phyloP scores from a whole-genome alignment of 306 rosid species.

The Pterocarpus macrocarpus region DNA sequence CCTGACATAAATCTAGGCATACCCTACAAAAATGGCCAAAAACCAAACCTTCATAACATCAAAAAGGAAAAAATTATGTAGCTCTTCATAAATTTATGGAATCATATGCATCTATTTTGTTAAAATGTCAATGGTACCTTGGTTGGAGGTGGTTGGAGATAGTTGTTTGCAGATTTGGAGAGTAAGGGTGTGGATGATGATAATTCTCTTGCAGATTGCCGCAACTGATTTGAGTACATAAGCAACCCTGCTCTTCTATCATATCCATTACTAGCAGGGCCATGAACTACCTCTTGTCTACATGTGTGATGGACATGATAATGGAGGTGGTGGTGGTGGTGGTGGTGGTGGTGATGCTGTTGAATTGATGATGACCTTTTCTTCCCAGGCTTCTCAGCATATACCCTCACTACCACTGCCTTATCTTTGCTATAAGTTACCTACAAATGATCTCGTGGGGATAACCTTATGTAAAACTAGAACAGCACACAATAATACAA shows the following conservation, averaged over 20 bases:
- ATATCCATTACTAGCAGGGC: constrained; percentile 47
- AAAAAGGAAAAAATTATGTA: not conserved
- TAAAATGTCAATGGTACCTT: constrained; percentile 33
- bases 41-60: not conserved
- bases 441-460: constrained; percentile 45
- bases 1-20: not conserved
- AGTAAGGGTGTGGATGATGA: constrained; percentile 48
- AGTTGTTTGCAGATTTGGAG: constrained; percentile 32
- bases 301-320: constrained; percentile 53
- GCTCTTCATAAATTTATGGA: not conserved
- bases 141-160: constrained; percentile 42
- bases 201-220: constrained; percentile 57
- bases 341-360: constrained; percentile 29
- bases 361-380: constrained; percentile 43
- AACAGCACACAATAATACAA: not conserved
- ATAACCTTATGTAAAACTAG: constrained; percentile 34
- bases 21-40: not conserved
- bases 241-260: constrained; percentile 80
- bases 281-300: constrained; percentile 47
- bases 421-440: constrained; percentile 57
- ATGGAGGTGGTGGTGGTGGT: constrained; percentile 31
- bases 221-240: constrained; percentile 65
- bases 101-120: not conserved
- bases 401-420: constrained; percentile 60
- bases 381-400: constrained; percentile 66